Evolutionary conservation across 2,329 filamentous ascomycete genomes (phyloP), one percentile per base, ranked within the genome.

Genomic region (Bipolaris oryzae): DNA sequence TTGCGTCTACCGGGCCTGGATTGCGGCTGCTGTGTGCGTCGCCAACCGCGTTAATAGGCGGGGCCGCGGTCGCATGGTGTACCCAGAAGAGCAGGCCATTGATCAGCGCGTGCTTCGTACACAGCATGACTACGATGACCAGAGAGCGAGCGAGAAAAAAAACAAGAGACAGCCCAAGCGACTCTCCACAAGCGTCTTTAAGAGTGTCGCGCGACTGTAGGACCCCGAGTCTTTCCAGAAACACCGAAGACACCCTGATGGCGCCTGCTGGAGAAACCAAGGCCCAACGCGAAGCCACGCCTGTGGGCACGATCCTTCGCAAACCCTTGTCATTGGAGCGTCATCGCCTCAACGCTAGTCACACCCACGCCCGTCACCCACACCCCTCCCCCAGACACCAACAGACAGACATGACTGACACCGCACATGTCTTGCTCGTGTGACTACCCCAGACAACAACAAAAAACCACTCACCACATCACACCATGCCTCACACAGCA

Each of bases 11-110:
- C 46, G 50, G 39, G 50, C 31, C 50, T 50, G 53, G 34, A 51
- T 33, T 23, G 34, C 53, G 53, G 49, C 53, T 56, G 47, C 50
- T 56, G 57, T 52, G 58, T 63, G 62, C 48, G 45, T 25, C 39
- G 21, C 49, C 58, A 47, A 53, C 60, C 53, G 55, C 57, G 57
- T 58, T 61, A n/a, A 20, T 41, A 55, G 66, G 66, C 65, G 70
- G 70, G 63, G 72, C 71, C 57, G 67, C 70, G 47, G 50, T 58
- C 59, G 66, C 67, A 50, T 48, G 15, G 45, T 56, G 58, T 50
- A 50, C 63, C 58, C 64, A 62, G 61, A 68, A 48, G 49, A 70
- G 68, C 61, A 75, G 66, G 56, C 61, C 66, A 59, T 59, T 66
- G 38, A 71, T 47, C 52, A 73, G 64, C 47, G 59, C 67, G 58